Percentiles rank a stretch among this genome's conserved stretches.
phyloP scores from a whole-genome alignment of 2,329 filamentous ascomycete species.

The Xylogone sp. region DNA sequence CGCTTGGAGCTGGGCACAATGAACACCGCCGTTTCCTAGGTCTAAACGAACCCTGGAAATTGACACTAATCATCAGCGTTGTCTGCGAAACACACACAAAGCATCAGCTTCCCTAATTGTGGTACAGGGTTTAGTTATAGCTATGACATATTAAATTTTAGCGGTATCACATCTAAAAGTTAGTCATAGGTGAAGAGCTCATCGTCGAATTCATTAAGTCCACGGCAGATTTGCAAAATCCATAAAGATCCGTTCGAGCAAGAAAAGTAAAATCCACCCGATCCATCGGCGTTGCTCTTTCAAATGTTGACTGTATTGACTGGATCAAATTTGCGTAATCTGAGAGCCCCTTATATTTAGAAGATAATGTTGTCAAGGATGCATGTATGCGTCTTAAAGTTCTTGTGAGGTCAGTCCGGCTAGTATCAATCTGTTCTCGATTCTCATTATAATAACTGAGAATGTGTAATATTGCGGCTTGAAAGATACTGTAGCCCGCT shows the following conservation, averaged over 20 bases:
- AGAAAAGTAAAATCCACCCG: background rate
- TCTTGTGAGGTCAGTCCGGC: background rate
- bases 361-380: background rate
- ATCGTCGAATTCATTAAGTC: background rate
- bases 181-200: too few species aligned
- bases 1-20: background rate
- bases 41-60: too few species aligned
- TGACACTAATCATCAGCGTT: too few species aligned
- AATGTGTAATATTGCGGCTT: background rate
- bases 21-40: too few species aligned
- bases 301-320: background rate
- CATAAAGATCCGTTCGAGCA: background rate
- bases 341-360: background rate
- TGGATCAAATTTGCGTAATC: background rate
- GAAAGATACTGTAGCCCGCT: background rate
- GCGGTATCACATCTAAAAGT: too few species aligned
- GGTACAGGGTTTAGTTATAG: too few species aligned
- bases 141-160: too few species aligned
- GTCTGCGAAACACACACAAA: too few species aligned
- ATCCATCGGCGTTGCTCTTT: background rate
- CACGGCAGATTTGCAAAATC: background rate
- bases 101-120: too few species aligned
- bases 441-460: background rate
- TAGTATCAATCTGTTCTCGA: background rate
- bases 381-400: background rate